phyloP scores from a whole-genome alignment of 768 basidiomycete genomes.

The Gymnopilus junonius region DNA sequence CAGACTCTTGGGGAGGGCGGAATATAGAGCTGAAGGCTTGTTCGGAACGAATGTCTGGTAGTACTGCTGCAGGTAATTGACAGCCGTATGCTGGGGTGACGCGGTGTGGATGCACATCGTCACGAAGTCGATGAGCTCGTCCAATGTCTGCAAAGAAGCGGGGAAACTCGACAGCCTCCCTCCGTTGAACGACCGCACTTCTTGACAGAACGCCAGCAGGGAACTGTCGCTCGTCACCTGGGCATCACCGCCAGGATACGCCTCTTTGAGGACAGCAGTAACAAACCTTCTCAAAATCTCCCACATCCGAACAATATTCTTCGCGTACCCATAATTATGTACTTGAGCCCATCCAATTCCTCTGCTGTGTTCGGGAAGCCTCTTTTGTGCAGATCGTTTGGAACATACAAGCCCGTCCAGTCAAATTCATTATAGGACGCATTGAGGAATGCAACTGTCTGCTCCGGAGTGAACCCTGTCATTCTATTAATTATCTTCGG shows the following conservation, averaged over 20 bases:
- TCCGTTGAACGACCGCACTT: constrained; percentile 26
- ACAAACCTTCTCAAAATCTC: background rate
- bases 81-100: constrained; percentile 35
- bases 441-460: constrained; percentile 5
- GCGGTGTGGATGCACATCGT: constrained; percentile 39
- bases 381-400: constrained; percentile 31
- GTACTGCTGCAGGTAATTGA: constrained; percentile 39
- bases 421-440: constrained; percentile 27
- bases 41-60: constrained; percentile 37
- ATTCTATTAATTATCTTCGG: constrained; percentile 28
- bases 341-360: constrained; percentile 16
- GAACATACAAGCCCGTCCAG: constrained; percentile 29
- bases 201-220: constrained; percentile 24
- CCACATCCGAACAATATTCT: background rate
- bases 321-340: background rate
- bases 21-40: constrained; percentile 31
- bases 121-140: constrained; percentile 30
- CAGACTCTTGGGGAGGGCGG: constrained; percentile 26
- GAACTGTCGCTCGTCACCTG: constrained; percentile 23
- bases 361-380: constrained; percentile 28
- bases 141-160: constrained; percentile 23
- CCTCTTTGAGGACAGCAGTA: background rate
- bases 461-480: constrained; percentile 21
- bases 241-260: background rate
- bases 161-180: constrained; percentile 31